phyloP scores from a whole-genome alignment of 805 yeast genomes.

The Teunomyces funiuensis region DNA sequence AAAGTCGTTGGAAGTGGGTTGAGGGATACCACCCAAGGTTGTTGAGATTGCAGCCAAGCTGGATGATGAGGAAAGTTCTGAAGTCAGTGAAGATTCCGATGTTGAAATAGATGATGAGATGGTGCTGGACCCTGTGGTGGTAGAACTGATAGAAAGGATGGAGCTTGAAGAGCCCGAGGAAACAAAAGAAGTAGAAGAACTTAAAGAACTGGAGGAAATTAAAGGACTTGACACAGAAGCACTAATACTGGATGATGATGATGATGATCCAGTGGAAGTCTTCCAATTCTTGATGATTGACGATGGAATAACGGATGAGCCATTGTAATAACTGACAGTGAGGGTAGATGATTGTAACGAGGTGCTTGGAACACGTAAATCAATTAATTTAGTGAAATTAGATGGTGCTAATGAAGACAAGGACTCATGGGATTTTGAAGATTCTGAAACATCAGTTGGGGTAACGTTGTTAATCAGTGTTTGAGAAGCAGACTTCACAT shows the following conservation, averaged over 20 bases:
- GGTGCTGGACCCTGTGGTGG: no score
- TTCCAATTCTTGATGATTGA: not conserved
- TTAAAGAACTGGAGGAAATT: constrained; percentile 1
- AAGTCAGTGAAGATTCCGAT: no score
- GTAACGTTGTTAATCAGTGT: not conserved
- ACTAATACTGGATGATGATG: not conserved
- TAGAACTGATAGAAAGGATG: not conserved
- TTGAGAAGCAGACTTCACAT: not conserved
- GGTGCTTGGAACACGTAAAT: constrained; percentile 6
- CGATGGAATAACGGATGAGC: not conserved
- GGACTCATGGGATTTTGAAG: not conserved
- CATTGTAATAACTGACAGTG: not conserved
- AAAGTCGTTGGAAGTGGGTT: constrained; percentile 12
- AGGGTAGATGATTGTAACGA: not conserved
- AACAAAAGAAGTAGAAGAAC: not conserved
- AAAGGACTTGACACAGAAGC: not conserved
- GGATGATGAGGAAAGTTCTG: not conserved
- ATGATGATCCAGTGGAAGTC: not conserved
- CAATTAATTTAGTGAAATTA: constrained; percentile 5
- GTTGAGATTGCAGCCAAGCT: not conserved
- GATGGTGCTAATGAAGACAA: not conserved
- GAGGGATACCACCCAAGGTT: not conserved
- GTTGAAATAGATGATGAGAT: no score
- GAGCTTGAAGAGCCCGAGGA: not conserved
- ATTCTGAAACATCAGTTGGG: not conserved